phyloP scores from a whole-genome alignment of 2,329 filamentous ascomycete genomes.

The Pseudocercospora crystallina region DNA sequence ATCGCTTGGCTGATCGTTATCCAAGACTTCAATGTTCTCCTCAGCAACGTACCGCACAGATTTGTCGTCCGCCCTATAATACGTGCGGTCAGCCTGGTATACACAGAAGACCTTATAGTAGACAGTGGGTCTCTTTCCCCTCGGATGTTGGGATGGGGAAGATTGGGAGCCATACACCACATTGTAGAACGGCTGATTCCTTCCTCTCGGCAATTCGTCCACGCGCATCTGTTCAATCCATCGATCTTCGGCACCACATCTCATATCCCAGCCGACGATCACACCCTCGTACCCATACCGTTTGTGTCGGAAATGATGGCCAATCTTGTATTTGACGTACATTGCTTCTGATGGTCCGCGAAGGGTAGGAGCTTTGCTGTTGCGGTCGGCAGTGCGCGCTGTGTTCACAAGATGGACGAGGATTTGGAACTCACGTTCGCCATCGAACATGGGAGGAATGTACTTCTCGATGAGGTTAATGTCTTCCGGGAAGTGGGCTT shows the following conservation, averaged over 20 bases:
- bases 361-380: conserved; percentile 46
- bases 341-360: conserved; percentile 2
- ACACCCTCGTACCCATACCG: conserved; percentile 78
- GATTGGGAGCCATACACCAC: conserved; percentile 66
- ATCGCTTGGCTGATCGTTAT: conserved; percentile 48
- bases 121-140: background rate
- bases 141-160: background rate
- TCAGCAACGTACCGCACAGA: conserved; percentile 74
- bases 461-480: conserved; percentile 68
- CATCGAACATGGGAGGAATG: conserved; percentile 61
- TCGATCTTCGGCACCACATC: conserved; percentile 58
- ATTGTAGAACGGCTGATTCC: conserved; percentile 76
- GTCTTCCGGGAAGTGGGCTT: conserved; percentile 68
- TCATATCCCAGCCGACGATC: conserved; percentile 81
- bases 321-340: conserved; percentile 64
- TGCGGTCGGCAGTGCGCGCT: conserved; percentile 57
- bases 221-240: conserved; percentile 66
- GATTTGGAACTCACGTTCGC: conserved; percentile 53
- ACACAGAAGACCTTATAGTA: conserved; percentile 88
- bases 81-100: conserved; percentile 2
- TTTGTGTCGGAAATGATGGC: conserved; percentile 80
- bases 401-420: conserved; percentile 56
- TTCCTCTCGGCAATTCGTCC: conserved; percentile 58
- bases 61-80: conserved; percentile 61
- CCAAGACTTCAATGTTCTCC: conserved; percentile 72